These are phyloP conservation scores for Zygnema circumcarinatum DNA, from an alignment of 139 green algal genomes.

Conservation along the genomic window DNA sequence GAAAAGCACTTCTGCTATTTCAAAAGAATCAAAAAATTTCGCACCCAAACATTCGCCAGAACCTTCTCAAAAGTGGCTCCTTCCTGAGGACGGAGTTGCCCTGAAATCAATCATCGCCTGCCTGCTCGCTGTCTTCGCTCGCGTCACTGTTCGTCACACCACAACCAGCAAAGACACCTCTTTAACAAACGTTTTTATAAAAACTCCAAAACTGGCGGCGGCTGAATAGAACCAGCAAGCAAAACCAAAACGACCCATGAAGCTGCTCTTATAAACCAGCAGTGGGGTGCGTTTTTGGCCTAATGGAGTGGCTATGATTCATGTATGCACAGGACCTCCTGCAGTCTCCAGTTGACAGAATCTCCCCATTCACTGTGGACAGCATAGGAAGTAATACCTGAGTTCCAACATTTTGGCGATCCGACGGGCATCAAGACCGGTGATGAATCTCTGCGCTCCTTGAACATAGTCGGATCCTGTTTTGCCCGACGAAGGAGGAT, in stretches of 20 bases:
- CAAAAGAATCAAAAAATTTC: not conserved
- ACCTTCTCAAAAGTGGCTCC: too few species aligned
- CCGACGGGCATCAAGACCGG: constrained; percentile 44
- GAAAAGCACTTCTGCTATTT: too few species aligned
- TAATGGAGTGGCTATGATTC: not conserved
- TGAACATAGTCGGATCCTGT: constrained; percentile 45
- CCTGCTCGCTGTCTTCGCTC: constrained; percentile 39
- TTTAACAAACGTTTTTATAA: too few species aligned
- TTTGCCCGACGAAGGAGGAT: not conserved
- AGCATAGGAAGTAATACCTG: constrained; percentile 24
- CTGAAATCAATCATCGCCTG: not conserved
- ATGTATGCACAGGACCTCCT: not conserved
- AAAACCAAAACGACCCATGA: not conserved
- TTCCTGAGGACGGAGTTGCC: not conserved
- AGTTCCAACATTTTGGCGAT: constrained; percentile 41
- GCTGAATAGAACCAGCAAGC: not conserved
- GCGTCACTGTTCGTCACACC: constrained; percentile 13
- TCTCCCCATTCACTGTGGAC: not conserved
- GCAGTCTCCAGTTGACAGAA: not conserved
- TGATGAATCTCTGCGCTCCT: constrained; percentile 59
- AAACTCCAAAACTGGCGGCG: too few species aligned
- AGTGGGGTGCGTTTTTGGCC: not conserved
- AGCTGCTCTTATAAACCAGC: not conserved
- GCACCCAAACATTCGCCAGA: too few species aligned
- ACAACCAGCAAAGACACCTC: not conserved